These are phyloP conservation scores for Pleurotus sapidus DNA, from an alignment of 768 basidiomycete species.

Conservation along the genomic window DNA sequence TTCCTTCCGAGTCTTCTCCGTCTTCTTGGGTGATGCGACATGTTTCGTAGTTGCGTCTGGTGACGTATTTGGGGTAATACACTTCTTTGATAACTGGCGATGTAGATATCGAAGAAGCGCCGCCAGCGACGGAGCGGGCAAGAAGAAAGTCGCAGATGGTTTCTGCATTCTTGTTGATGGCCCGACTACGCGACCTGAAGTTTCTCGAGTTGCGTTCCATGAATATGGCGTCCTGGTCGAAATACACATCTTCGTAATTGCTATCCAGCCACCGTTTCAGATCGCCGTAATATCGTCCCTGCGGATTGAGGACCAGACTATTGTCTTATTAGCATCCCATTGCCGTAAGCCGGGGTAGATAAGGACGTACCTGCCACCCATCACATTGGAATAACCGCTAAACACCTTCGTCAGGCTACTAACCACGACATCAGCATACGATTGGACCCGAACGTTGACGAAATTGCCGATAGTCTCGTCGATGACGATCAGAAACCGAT, in stretches of 20 bases:
- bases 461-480: slow-evolving; percentile 83
- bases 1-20: background rate
- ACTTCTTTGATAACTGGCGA: slow-evolving; percentile 51
- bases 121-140: slow-evolving; percentile 30
- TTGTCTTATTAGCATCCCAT: background rate
- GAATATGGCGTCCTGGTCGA: slow-evolving; percentile 71
- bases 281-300: slow-evolving; percentile 45
- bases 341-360: background rate
- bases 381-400: slow-evolving; percentile 74
- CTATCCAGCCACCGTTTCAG: slow-evolving; percentile 44
- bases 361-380: slow-evolving; percentile 68
- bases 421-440: slow-evolving; percentile 66
- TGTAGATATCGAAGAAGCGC: slow-evolving; percentile 11
- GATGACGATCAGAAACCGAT: slow-evolving; percentile 66
- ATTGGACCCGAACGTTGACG: slow-evolving; percentile 69
- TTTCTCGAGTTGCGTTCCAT: slow-evolving; percentile 84
- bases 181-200: slow-evolving; percentile 54
- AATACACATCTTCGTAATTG: slow-evolving; percentile 66
- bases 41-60: slow-evolving; percentile 50
- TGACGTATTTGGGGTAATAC: slow-evolving; percentile 67
- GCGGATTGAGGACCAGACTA: slow-evolving; percentile 71
- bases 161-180: slow-evolving; percentile 66
- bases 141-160: slow-evolving; percentile 59
- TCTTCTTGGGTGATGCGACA: slow-evolving; percentile 32
- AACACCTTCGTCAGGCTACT: slow-evolving; percentile 78